A percentile compares a stretch with the other conserved stretches of the same genome.
These are phyloP conservation scores for Austroboletus novae-zelandiae DNA, from an alignment of 1,284 basidiomycete species.

Conservation along the genomic window DNA sequence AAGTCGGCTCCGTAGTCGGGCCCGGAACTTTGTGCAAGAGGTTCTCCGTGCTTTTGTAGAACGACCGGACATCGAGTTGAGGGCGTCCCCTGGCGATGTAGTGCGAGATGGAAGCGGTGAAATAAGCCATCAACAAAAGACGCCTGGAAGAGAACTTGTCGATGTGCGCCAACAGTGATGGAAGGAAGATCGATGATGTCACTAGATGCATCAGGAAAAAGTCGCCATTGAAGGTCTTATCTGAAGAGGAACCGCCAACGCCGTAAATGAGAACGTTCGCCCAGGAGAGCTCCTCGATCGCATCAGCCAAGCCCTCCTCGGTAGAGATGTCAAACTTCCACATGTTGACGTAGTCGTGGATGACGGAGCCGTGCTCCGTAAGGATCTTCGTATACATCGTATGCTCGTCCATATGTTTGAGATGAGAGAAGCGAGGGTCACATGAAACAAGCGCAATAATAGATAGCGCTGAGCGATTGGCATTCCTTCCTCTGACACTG, in stretches of 20 bases:
- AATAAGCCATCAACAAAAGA: conserved; percentile 40
- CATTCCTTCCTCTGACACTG: conserved; percentile 9
- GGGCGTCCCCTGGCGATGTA: conserved; percentile 43
- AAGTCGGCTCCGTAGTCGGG: conserved; percentile 30
- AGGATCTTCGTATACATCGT: conserved; percentile 29
- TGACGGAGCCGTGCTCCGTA: conserved; percentile 36
- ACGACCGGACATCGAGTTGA: conserved; percentile 33
- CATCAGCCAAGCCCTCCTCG: conserved; percentile 28
- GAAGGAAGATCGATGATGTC: conserved; percentile 45
- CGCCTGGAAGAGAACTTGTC: conserved; percentile 30
- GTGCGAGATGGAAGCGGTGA: conserved; percentile 34
- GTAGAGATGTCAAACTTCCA: conserved; percentile 46
- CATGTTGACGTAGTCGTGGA: conserved; percentile 44
- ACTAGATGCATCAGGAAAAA: conserved; percentile 47
- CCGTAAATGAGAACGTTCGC: conserved; percentile 41
- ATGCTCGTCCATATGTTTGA: conserved; percentile 16
- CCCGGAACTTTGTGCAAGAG: conserved; percentile 31
- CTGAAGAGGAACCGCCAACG: conserved; percentile 36
- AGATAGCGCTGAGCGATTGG: conserved; percentile 39
- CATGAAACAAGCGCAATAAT: conserved; percentile 46
- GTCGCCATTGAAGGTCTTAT: conserved; percentile 38
- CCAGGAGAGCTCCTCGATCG: conserved; percentile 43
- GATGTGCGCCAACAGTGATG: conserved; percentile 31
- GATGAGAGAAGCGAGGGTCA: conserved; percentile 37
- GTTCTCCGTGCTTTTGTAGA: conserved; percentile 30